Percentiles rank a stretch among this genome's conserved stretches.
Evolutionary conservation across 1,139 yeast genomes (phyloP).

Genomic region (Taiozyma sp.): DNA sequence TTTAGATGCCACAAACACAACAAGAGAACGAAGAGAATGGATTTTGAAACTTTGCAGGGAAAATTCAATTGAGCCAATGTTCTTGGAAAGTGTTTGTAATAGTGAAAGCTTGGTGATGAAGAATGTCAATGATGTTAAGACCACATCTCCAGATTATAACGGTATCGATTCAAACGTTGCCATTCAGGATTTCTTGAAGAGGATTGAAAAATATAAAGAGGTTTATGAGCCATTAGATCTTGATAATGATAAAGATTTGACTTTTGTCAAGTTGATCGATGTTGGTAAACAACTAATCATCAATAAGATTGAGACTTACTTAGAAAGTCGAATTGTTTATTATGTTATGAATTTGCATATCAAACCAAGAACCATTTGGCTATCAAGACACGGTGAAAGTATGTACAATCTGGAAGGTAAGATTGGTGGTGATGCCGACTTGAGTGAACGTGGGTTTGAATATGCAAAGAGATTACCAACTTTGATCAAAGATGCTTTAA

Average conservation of each 20-base stretch:
- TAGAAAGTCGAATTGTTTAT: slow-evolving; percentile 90
- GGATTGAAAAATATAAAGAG: slow-evolving; percentile 69
- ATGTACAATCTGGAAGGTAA: slow-evolving; percentile 89
- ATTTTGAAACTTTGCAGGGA: slow-evolving; percentile 58
- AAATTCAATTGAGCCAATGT: slow-evolving; percentile 78
- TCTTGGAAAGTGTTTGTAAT: slow-evolving; percentile 88
- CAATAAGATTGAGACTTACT: slow-evolving; percentile 80
- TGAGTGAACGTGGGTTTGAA: slow-evolving; percentile 79
- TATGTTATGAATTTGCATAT: slow-evolving; percentile 94
- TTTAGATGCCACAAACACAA: slow-evolving; percentile 82
- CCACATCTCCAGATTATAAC: slow-evolving; percentile 83
- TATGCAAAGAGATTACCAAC: slow-evolving; percentile 83
- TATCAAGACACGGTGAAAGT: slow-evolving; percentile 94
- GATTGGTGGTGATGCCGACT: slow-evolving; percentile 91
- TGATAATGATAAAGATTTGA: slow-evolving; percentile 52
- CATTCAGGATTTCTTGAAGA: slow-evolving; percentile 59
- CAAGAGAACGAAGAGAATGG: slow-evolving; percentile 63
- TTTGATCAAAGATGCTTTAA: slow-evolving; percentile 66
- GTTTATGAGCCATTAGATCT: slow-evolving; percentile 69
- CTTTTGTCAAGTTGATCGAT: slow-evolving; percentile 83
- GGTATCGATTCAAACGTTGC: slow-evolving; percentile 70
- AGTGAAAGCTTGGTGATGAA: slow-evolving; percentile 72
- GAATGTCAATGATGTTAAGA: slow-evolving; percentile 80
- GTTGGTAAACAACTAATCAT: slow-evolving; percentile 84
- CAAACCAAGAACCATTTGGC: slow-evolving; percentile 86